These are phyloP conservation scores for Candida multigemmis DNA, from an alignment of 805 yeast species.

Conservation along the genomic window DNA sequence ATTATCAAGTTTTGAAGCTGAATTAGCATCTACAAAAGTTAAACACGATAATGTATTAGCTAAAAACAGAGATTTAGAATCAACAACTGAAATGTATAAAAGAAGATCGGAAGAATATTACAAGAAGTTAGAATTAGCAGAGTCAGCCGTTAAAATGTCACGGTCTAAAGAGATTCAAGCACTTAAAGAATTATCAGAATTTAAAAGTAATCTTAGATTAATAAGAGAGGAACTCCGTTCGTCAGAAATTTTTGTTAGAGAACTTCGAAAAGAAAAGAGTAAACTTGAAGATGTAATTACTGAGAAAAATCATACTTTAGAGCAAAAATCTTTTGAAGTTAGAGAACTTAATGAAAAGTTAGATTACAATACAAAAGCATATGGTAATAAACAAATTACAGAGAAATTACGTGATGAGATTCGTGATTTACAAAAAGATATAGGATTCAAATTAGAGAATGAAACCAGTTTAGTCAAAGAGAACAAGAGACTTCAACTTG, in stretches of 20 bases:
- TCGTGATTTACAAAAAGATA: slow-evolving; percentile 41
- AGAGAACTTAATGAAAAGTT: slow-evolving; percentile 48
- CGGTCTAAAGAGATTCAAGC: slow-evolving; percentile 52
- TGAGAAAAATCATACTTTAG: slow-evolving; percentile 47
- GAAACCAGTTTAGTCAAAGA: slow-evolving; percentile 63
- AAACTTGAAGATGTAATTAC: slow-evolving; percentile 48
- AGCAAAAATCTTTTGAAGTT: slow-evolving; percentile 39
- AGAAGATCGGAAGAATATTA: slow-evolving; percentile 67
- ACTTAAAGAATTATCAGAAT: slow-evolving; percentile 39
- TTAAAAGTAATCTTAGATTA: slow-evolving; percentile 32
- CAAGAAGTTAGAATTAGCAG: slow-evolving; percentile 69
- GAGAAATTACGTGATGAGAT: slow-evolving; percentile 44
- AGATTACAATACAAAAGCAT: slow-evolving; percentile 39
- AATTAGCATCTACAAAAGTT: slow-evolving; percentile 41
- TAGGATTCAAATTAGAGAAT: slow-evolving; percentile 45
- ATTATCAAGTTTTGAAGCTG: slow-evolving; percentile 25
- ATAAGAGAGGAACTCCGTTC: slow-evolving; percentile 43
- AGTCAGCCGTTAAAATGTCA: slow-evolving; percentile 57
- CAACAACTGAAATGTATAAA: slow-evolving; percentile 53
- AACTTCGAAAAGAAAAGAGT: slow-evolving; percentile 40
- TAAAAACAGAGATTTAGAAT: slow-evolving; percentile 48
- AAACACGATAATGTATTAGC: slow-evolving; percentile 46
- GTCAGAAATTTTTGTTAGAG: slow-evolving; percentile 45
- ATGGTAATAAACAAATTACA: slow-evolving; percentile 30
- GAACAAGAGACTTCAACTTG: slow-evolving; percentile 51